phyloP scores from a whole-genome alignment of 768 basidiomycete species.

The Boletus vermiculosoides region DNA sequence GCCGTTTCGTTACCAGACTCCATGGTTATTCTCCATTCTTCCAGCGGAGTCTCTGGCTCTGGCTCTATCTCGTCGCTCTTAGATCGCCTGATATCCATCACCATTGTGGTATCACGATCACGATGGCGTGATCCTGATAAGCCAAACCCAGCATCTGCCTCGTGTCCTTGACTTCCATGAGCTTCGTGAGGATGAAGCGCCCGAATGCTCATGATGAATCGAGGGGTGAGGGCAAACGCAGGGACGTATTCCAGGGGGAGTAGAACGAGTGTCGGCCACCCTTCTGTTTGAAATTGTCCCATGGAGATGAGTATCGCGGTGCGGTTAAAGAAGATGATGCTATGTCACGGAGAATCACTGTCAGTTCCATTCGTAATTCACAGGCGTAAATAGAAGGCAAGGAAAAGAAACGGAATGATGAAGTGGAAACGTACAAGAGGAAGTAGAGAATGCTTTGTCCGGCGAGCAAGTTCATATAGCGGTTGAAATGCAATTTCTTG shows the following conservation, averaged over 20 bases:
- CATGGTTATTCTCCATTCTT: background rate
- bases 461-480: slow-evolving; percentile 6
- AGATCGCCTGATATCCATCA: background rate
- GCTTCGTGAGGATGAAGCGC: background rate
- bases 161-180: background rate
- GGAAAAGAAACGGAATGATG: background rate
- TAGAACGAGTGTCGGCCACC: background rate
- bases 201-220: slow-evolving; percentile 11
- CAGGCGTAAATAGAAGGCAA: background rate
- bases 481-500: slow-evolving; percentile 6
- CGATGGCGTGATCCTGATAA: background rate
- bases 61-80: background rate
- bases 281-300: slow-evolving; percentile 1
- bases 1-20: background rate
- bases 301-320: background rate
- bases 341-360: background rate
- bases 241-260: slow-evolving; percentile 7
- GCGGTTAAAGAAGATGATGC: slow-evolving; percentile 10
- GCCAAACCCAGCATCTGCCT: background rate
- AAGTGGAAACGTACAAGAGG: slow-evolving; percentile 7
- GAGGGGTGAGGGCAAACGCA: slow-evolving; percentile 9
- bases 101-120: background rate
- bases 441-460: slow-evolving; percentile 11
- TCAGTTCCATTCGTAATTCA: background rate
- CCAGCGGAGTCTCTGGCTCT: background rate